Conservation (phyloP, 257 asterid genomes). For the Lycium ferocissimum region DNA sequence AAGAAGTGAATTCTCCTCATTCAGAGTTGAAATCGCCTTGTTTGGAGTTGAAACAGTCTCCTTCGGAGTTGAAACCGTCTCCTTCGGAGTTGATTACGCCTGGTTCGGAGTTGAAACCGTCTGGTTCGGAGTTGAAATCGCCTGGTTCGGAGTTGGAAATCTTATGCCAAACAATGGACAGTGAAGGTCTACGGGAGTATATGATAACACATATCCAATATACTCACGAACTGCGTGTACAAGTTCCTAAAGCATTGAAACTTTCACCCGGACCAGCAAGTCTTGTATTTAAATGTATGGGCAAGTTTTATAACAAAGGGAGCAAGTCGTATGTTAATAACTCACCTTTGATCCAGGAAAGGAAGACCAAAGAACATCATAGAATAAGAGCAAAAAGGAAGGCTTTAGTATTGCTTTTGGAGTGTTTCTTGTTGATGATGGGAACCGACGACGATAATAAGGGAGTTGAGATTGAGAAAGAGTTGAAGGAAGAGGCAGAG, state of each 20-base stretch:
- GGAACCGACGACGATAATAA: background rate
- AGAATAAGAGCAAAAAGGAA: slow-evolving; percentile 52
- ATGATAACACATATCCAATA: slow-evolving; percentile 46
- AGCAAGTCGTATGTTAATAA: slow-evolving; percentile 49
- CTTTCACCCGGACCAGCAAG: slow-evolving; percentile 59
- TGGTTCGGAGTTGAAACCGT: too few species aligned
- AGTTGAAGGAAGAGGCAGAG: slow-evolving; percentile 60
- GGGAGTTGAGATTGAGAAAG: slow-evolving; percentile 40
- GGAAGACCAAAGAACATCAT: too few species aligned
- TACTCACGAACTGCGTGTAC: slow-evolving; percentile 55
- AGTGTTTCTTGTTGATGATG: slow-evolving; percentile 70
- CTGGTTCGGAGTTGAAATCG: background rate
- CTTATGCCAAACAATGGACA: slow-evolving; percentile 60
- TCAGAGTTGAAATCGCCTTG: too few species aligned
- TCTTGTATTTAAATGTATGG: slow-evolving; percentile 63
- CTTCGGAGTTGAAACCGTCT: too few species aligned
- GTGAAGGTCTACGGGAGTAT: slow-evolving; percentile 60
- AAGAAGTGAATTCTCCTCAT: background rate
- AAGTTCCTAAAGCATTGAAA: slow-evolving; percentile 69
- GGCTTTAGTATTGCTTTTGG: slow-evolving; percentile 70
- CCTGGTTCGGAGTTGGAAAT: slow-evolving; percentile 38
- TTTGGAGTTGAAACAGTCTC: too few species aligned
- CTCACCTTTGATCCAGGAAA: too few species aligned
- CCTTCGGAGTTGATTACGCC: too few species aligned
- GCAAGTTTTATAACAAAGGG: slow-evolving; percentile 55